These are phyloP conservation scores for Russula sp. DNA, from an alignment of 768 basidiomycete genomes.

Conservation along the genomic window DNA sequence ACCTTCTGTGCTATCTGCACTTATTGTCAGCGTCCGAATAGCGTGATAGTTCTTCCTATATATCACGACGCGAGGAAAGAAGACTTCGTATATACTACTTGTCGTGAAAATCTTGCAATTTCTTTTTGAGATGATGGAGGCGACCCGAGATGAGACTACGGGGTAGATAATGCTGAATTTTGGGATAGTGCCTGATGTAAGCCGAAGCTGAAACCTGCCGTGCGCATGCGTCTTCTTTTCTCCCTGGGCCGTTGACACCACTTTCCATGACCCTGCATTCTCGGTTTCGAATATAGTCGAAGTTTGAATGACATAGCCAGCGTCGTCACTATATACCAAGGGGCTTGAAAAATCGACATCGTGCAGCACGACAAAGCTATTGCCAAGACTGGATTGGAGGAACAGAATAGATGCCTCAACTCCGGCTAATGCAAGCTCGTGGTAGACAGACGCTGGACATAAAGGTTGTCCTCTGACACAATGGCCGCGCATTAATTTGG, in stretches of 20 bases:
- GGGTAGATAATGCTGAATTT: conserved; percentile 39
- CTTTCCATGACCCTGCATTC: conserved; percentile 38
- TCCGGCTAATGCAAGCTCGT: conserved; percentile 49
- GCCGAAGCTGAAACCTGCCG: conserved; percentile 41
- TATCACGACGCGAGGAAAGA: conserved; percentile 63
- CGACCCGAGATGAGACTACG: conserved; percentile 32
- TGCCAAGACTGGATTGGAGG: conserved; percentile 27
- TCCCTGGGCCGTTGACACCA: conserved; percentile 37
- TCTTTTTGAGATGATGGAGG: conserved; percentile 27
- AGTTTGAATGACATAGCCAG: conserved; percentile 34
- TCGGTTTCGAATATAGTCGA: conserved; percentile 36
- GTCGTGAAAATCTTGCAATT: conserved; percentile 45
- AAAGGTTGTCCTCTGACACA: conserved; percentile 43
- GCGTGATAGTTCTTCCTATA: conserved; percentile 56
- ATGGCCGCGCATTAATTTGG: conserved; percentile 48
- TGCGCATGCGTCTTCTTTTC: conserved; percentile 34
- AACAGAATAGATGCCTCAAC: conserved; percentile 35
- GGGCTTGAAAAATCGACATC: conserved; percentile 48
- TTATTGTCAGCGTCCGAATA: conserved; percentile 49
- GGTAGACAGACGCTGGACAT: conserved; percentile 62
- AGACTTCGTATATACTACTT: conserved; percentile 54
- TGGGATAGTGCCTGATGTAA: conserved; percentile 29
- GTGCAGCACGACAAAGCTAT: conserved; percentile 38
- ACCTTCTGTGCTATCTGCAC: conserved; percentile 43
- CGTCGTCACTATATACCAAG: conserved; percentile 40